Evolutionary conservation across 169 alveolate genomes (phyloP), one percentile per base, ranked within the genome.

Genomic region (Plasmodium relictum): DNA sequence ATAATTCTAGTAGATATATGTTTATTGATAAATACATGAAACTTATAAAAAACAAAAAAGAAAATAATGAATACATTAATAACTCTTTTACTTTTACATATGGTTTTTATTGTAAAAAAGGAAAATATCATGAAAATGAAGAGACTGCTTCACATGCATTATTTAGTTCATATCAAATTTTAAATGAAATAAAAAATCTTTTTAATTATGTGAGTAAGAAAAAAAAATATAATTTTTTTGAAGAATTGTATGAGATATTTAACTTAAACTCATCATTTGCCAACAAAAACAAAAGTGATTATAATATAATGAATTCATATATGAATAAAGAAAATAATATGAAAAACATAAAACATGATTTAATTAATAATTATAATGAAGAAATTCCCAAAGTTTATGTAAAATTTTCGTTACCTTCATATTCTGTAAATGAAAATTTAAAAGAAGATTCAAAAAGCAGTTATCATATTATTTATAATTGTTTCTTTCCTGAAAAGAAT

Each of bases 91-190:
- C 58, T 20, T 83, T 83, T 69, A 83, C 45, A 41, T 83, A 83
- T 41, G 91, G 91, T 6, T 83, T 83, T 83, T 68, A 56, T 45
- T 31, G 63, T 26, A 69, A 56, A 22, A 52, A 83, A 52, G 91
- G 91, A 68, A 68, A 45, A 18, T 83, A 62, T 45, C 91, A 83
- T 31, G 31, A 31, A 9, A 83, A 83, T 70, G 91, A 83, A 59
- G 91, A 83, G 10, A 68, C 86, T 7, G 56, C 74, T 52, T 83
- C 91, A 14, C 91, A 83, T 69, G 73, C 74, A 39, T 39, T 45
- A 62, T 69, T 68, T 61, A 83, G 91, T 14, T 54, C 86, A 1
- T 68, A 18, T 48, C 18, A 83, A 50, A 83, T 83, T 54, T 44
- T 9, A 20, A 68, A 83, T 14, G 73, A 69, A 62, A 59, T 83